These are phyloP conservation scores for Aspergillus sp. DNA, from an alignment of 2,329 filamentous ascomycete species.

Conservation along the genomic window DNA sequence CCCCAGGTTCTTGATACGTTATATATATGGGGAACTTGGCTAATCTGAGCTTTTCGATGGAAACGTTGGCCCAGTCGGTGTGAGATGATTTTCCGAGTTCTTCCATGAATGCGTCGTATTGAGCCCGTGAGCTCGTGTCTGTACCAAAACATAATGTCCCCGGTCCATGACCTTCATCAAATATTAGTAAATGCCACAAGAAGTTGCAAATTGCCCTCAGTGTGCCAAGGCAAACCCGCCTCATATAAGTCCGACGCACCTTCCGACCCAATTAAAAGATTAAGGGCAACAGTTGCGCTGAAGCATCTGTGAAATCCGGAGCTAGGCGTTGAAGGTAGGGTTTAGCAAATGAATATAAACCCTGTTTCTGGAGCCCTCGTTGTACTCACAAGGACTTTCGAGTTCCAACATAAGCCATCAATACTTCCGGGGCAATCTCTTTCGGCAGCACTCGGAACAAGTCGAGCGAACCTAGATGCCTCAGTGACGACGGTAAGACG, in stretches of 20 bases:
- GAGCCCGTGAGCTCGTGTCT: conserved; percentile 32
- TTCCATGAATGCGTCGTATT: conserved; percentile 36
- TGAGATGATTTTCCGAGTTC: conserved; percentile 34
- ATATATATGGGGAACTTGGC: conserved; percentile 38
- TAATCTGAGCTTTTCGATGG: conserved; percentile 27
- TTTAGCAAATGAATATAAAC: neutral
- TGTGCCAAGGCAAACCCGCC: neutral
- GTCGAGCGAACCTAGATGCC: conserved; percentile 34
- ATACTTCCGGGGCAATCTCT: conserved; percentile 35
- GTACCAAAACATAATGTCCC: conserved; percentile 36
- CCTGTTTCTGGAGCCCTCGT: neutral
- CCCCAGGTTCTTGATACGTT: conserved; percentile 33
- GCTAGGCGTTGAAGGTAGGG: conserved; percentile 12
- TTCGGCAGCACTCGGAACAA: conserved; percentile 36
- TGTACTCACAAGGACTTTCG: conserved; percentile 29
- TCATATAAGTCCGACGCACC: conserved; percentile 13
- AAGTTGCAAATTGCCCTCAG: neutral
- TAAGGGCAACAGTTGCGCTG: conserved; percentile 36
- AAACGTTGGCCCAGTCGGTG: conserved; percentile 36
- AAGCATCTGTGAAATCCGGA: conserved; percentile 40
- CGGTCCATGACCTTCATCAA: conserved; percentile 17
- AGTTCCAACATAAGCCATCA: conserved; percentile 40
- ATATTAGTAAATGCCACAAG: neutral
- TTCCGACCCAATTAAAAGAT: conserved; percentile 34
- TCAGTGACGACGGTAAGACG: conserved; percentile 31